Base-by-base conservation (phyloP, 2,329 filamentous ascomycete genomes). In the Cercospora sp. region DNA sequence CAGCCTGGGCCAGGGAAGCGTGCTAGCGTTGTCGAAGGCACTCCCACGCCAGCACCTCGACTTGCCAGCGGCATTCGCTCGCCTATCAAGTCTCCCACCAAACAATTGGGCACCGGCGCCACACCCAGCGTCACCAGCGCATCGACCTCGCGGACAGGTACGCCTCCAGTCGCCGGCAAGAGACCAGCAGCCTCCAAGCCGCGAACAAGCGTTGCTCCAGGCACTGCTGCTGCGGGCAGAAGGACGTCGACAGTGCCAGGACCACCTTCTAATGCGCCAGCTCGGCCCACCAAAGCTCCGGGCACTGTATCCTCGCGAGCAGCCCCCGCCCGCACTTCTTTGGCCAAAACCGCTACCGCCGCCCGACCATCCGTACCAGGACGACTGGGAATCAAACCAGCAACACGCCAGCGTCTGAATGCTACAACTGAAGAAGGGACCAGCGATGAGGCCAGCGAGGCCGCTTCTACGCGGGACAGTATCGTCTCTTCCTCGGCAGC, bases 71-170 rank as follows among this genome's bases (percentile, higher is more conserved):
- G 87, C 67, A 48, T 72, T 45, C 75, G 93, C 89, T 93, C 90
- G 67, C 91, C 92, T 2, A 89, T 87, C 0, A 94, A 92, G 75
- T 94, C 91, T 1, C 92, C 92, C 1, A 92, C 90, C 3, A 95
- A 95, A 76, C 90, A 91, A 73, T 78, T 91, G 57, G 83, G 79
- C 42, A 81, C 67, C 16, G 75, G 73, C 68, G 72, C 88, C 1
- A 80, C 81, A 3, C 86, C 89, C 1, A 89, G 86, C 72, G 79
- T 84, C 5, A 81, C 84, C 1, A 86, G 86, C 72, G 78, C 84
- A 6, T 81, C 84, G 1, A 86, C 84, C 1, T 90, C 90, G 48
- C 83, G 89, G 73, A 91, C 88, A 12, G 86, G 81, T 45, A 91
- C 89, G 2, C 88, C 90, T 1, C 86, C 88, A 48, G 88, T 86